Evolutionary conservation across 495 filamentous ascomycete genomes (phyloP).

Genomic region (Pseudotulostoma volvatum): DNA sequence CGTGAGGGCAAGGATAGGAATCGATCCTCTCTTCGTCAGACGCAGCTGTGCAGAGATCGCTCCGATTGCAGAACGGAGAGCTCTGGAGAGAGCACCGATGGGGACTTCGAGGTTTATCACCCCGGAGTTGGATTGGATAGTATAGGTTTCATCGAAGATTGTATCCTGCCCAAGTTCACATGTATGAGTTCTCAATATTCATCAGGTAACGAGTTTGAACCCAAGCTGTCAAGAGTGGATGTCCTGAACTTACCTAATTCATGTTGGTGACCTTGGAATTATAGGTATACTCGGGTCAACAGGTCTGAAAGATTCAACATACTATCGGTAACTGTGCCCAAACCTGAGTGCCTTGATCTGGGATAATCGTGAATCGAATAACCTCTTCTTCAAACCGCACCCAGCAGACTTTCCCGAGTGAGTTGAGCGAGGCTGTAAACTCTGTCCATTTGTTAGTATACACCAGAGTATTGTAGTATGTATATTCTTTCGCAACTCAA

Average conservation of each 20-base stretch:
- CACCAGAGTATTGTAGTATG: neutral
- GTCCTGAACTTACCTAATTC: too few species aligned
- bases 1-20: slow-evolving; percentile 72
- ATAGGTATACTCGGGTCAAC: neutral
- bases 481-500: neutral
- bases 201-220: too few species aligned
- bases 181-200: slow-evolving; percentile 1
- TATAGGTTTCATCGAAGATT: slow-evolving; percentile 73
- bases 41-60: slow-evolving; percentile 67
- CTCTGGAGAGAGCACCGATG: slow-evolving; percentile 60
- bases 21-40: slow-evolving; percentile 77
- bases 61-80: slow-evolving; percentile 66
- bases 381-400: slow-evolving; percentile 71
- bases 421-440: slow-evolving; percentile 67
- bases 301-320: slow-evolving; percentile 18
- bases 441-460: slow-evolving; percentile 32
- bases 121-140: slow-evolving; percentile 61
- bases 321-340: slow-evolving; percentile 59
- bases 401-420: slow-evolving; percentile 86
- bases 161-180: slow-evolving; percentile 37
- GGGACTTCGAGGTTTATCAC: slow-evolving; percentile 93
- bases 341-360: slow-evolving; percentile 84
- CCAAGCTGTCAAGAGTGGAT: too few species aligned
- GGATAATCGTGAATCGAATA: slow-evolving; percentile 86
- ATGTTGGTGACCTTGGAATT: neutral